These are phyloP conservation scores for Penicillium riverlandense DNA, from an alignment of 495 filamentous ascomycete species.

Conservation along the genomic window DNA sequence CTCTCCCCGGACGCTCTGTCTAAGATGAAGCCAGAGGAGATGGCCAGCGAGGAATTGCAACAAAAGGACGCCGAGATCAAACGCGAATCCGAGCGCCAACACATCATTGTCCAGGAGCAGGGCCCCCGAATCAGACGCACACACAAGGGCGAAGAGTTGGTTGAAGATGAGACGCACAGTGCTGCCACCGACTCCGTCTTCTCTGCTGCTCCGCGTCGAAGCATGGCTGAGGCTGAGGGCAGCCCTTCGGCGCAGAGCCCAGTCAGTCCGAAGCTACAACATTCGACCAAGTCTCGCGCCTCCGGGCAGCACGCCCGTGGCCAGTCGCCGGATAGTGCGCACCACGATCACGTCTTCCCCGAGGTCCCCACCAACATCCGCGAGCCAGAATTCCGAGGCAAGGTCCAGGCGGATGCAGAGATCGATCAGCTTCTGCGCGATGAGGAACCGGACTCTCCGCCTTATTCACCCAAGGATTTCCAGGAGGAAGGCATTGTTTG, in stretches of 20 bases:
- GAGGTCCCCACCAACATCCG: slow-evolving; percentile 35
- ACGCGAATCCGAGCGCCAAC: slow-evolving; percentile 78
- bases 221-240: slow-evolving; percentile 28
- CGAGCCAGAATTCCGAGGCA: slow-evolving; percentile 31
- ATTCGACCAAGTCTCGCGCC: slow-evolving; percentile 13
- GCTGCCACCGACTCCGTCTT: slow-evolving; percentile 44
- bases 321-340: slow-evolving; percentile 28
- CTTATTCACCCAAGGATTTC: slow-evolving; percentile 75
- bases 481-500: slow-evolving; percentile 62
- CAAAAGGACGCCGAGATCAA: slow-evolving; percentile 66
- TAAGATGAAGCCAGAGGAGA: slow-evolving; percentile 77
- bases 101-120: slow-evolving; percentile 76
- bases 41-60: slow-evolving; percentile 86
- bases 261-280: slow-evolving; percentile 20
- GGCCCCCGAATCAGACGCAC: slow-evolving; percentile 80
- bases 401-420: slow-evolving; percentile 69
- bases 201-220: slow-evolving; percentile 32
- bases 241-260: slow-evolving; percentile 30
- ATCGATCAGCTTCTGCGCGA: slow-evolving; percentile 86
- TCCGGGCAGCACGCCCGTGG: slow-evolving; percentile 18
- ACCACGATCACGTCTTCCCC: slow-evolving; percentile 37
- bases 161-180: slow-evolving; percentile 57
- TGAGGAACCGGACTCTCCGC: slow-evolving; percentile 73
- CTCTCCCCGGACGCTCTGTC: slow-evolving; percentile 67
- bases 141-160: slow-evolving; percentile 89